These are phyloP conservation scores for Platanthera zijinensis DNA, from an alignment of 106 monocot species.

Conservation along the genomic window DNA sequence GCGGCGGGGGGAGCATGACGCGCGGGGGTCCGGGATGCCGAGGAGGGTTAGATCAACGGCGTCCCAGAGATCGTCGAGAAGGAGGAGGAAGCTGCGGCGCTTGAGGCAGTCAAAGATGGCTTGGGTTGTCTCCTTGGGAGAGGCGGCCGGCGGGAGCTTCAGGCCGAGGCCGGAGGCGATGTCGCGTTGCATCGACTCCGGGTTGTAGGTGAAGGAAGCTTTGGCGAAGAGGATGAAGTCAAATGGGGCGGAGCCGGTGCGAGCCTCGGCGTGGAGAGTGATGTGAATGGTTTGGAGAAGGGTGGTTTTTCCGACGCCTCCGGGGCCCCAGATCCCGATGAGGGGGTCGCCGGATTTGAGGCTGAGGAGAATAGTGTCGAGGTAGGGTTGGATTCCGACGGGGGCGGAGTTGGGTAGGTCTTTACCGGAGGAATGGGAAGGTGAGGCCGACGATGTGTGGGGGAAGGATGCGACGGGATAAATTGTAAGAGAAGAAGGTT, in stretches of 20 bases:
- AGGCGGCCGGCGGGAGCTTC: background rate
- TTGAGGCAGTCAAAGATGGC: slow-evolving; percentile 8
- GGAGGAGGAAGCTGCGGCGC: slow-evolving; percentile 8
- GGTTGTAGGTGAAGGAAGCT: background rate
- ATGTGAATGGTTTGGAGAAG: background rate
- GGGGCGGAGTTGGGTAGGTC: background rate
- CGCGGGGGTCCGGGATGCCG: background rate
- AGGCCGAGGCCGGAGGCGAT: background rate
- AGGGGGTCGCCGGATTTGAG: slow-evolving; percentile 2
- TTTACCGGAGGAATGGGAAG: background rate
- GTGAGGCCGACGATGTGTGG: background rate
- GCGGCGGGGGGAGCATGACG: background rate
- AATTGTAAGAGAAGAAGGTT: background rate
- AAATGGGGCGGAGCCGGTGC: background rate
- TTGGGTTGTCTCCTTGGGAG: background rate
- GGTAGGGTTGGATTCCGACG: background rate
- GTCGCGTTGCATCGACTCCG: background rate
- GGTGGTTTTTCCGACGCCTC: slow-evolving; percentile 17
- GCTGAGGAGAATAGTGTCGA: background rate
- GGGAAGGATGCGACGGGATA: too few relatives aligned
- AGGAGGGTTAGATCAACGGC: background rate
- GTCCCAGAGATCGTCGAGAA: slow-evolving; percentile 20
- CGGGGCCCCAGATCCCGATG: slow-evolving; percentile 18
- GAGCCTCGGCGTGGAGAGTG: background rate
- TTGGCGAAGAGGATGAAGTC: background rate